Base-by-base conservation (phyloP, 768 basidiomycete genomes). In the Termitomyces sp. region DNA sequence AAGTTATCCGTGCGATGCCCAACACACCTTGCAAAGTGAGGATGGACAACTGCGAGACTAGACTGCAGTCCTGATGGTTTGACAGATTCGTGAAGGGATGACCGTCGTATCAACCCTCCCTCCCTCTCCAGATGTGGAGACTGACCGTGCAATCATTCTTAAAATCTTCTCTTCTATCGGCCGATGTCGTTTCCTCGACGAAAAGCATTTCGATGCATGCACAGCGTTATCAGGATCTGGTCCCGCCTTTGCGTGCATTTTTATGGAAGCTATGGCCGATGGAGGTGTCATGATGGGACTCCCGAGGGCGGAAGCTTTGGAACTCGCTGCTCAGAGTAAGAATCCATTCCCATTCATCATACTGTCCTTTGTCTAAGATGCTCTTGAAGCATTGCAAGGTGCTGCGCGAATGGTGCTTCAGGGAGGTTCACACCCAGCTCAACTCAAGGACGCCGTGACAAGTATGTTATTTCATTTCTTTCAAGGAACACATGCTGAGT, bases 221-320 rank as follows among this genome's bases (percentile, higher is more conserved):
- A 99, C 97, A 0, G 97, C 97, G 12, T 81, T 99, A 3, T 94
- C 92, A 16, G 97, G 96, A 0, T 94, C 94, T 7, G 97, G 97
- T 0, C 97, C 97, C 42, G 97, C 97, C 0, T 98, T 99, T 74
- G 95, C 94, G 0, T 95, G 94, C 66, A 88, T 98, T 53, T 94
- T 98, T 68, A 81, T 99, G 64, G 97, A 99, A 74, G 96, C 97
- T 0, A 97, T 99, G 95, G 90, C 94, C 1, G 97, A 98, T 73
- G 97, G 97, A 32, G 97, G 95, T 48, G 97, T 98, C 50, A 98
- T 99, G 96, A 98, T 98, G 97, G 97, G 97, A 35, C 76, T 99
- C 55, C 97, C 97, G 3, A 81, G 97, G 63, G 85, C 87, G 2
- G 97, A 98, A 74, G 95, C 97, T 5, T 76, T 98, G 46, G 97